Base-by-base conservation (phyloP, 106 monocot species). In the Phalaenopsis aphrodite region DNA sequence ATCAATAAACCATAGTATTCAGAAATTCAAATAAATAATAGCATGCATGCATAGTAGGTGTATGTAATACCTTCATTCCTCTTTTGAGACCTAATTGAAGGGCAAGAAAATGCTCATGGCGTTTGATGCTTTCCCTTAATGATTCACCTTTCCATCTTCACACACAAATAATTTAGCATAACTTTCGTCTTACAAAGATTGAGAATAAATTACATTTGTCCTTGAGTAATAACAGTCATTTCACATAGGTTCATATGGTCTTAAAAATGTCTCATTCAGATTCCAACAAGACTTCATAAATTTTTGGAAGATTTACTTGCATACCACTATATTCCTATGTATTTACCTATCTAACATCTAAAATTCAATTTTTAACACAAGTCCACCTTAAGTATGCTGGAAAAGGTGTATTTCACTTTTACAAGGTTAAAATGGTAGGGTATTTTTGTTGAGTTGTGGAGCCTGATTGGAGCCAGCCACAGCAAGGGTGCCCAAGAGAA, bases 51-150 rank as follows among this genome's bases (percentile, higher is more conserved):
- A 85, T 76, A 78, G 23, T 42, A 75, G 68, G 23, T 69, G 69
- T 69, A 69, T 39, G 69, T 69, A 79, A 83, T 82, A 98, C 98
- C 94, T 94, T 99, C 98, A 99, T 99, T 91, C 98, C 94, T 24
- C 57, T 79, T 88, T 87, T 89, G 81, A 99, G 84, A 46, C 94
- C 88, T 39, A 99, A 84, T 24, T 99, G 98, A 55, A 99, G 79
- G 24, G 98, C 98, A 89, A 99, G 98, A 77, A 94, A 99, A 80
- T 99, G 98, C 49, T 99, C 98, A 87, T 99, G 98, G 3, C 98
- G 83, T 66, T 93, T 99, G 43, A 99, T 94, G 85, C 98, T 99
- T 87, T 99, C 98, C 49, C 77, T 85, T 45, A 99, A 84, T 68
- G 98, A 91, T 80, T 99, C 98, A n/a, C 94, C 94, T 78, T 88